Evolutionary conservation across 225 moss, liverwort and hornwort species (phyloP), one percentile per base, ranked within the genome.

Genomic region (Physcomitrium patens): DNA sequence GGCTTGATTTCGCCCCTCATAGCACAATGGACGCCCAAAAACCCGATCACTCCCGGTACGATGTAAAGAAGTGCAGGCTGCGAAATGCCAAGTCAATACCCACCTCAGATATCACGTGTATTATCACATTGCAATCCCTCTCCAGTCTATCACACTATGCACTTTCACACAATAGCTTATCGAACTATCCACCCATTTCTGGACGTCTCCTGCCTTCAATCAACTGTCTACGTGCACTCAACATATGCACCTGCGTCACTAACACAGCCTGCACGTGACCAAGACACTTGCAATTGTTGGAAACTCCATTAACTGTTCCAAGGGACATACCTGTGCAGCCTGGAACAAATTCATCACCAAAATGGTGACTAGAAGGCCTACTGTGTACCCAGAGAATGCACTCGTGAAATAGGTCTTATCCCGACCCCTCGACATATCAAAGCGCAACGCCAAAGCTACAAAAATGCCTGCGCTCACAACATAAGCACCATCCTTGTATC

Each of bases 321-420:
- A 53, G 1, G 70, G 31, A 81, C 62, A 75, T 77, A 96, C 96
- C 96, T 96, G 99, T 59, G 99, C 99, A 60, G 95, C 99, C 81
- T 99, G 95, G 80, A 99, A 99, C 95, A 95, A 99, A 68, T 99
- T 99, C 99, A 99, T 99, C 60, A 99, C 95, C 70, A 95, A 55
- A 68, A 99, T 99, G 51, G 99, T 99, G 74, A 91, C 89, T 43
- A 93, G 18, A 61, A 99, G 86, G 49, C 99, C 99, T 20, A 91
- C 90, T 24, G 86, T 84, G 88, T 99, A 99, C 72, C 99, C 99
- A 71, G 91, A 88, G 78, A 99, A 99, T 31, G 99, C 99, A 91
- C 95, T 99, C 52, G 73, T 86, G 73, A 99, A 99, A 84, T 99
- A 99, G 14, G 89, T 90, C 77, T 91, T 99, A 3, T 89, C 88